These are phyloP conservation scores for Fusarium longipes DNA, from an alignment of 2,329 filamentous ascomycete species.

Conservation along the genomic window DNA sequence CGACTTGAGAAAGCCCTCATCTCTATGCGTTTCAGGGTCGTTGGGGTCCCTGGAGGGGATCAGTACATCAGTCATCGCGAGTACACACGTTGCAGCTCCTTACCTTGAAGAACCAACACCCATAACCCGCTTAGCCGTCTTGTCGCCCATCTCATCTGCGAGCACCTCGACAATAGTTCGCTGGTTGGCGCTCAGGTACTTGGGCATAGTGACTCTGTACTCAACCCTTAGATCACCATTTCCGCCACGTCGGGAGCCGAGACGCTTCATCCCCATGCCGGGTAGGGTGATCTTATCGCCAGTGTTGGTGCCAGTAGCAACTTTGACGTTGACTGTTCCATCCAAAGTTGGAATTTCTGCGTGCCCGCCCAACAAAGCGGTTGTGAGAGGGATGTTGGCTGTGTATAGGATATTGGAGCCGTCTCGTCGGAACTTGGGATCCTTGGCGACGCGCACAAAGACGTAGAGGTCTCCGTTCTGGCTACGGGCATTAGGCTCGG, in stretches of 20 bases:
- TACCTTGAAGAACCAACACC: slow-evolving; percentile 67
- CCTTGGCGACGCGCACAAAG: slow-evolving; percentile 86
- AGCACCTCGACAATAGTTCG: slow-evolving; percentile 94
- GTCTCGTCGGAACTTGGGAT: slow-evolving; percentile 87
- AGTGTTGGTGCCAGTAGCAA: slow-evolving; percentile 89
- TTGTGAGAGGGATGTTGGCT: slow-evolving; percentile 89
- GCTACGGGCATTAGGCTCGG: slow-evolving; percentile 71
- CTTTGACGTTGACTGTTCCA: slow-evolving; percentile 88
- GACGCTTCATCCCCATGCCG: slow-evolving; percentile 93
- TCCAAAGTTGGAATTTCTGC: slow-evolving; percentile 90
- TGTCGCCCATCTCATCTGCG: slow-evolving; percentile 94
- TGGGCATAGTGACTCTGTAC: slow-evolving; percentile 95
- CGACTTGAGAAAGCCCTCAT: slow-evolving; percentile 91
- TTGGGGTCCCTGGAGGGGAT: slow-evolving; percentile 37
- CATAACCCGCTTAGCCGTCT: slow-evolving; percentile 92
- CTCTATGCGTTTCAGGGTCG: slow-evolving; percentile 69
- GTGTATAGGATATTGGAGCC: slow-evolving; percentile 95
- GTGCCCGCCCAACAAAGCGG: slow-evolving; percentile 90
- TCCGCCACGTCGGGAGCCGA: slow-evolving; percentile 73
- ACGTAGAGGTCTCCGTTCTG: slow-evolving; percentile 91
- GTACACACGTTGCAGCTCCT: slow-evolving; percentile 23
- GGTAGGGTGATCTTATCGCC: slow-evolving; percentile 90
- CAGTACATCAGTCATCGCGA: slow-evolving; percentile 3
- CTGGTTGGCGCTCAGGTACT: slow-evolving; percentile 91
- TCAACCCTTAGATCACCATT: slow-evolving; percentile 91